phyloP scores from a whole-genome alignment of 2,329 filamentous ascomycete genomes.

The Pleurostoma richardsiae region DNA sequence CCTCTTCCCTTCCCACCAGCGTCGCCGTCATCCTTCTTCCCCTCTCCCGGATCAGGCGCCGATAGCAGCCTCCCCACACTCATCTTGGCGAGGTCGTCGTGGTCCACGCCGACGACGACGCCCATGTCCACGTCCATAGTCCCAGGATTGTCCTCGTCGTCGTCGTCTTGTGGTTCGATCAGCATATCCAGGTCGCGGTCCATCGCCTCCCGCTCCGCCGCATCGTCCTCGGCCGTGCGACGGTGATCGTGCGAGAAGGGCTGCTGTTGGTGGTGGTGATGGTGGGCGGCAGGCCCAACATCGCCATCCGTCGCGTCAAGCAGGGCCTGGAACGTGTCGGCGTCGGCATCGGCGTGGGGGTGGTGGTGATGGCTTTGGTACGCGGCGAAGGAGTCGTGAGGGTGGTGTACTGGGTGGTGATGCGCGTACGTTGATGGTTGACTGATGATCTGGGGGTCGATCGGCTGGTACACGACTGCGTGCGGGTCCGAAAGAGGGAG shows the following conservation, averaged over 20 bases:
- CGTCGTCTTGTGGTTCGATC: slow-evolving; percentile 40
- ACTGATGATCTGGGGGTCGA: slow-evolving; percentile 56
- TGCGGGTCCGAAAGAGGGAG: slow-evolving; percentile 14
- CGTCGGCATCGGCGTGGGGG: slow-evolving; percentile 26
- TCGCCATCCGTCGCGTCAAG: slow-evolving; percentile 40
- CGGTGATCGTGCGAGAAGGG: slow-evolving; percentile 4
- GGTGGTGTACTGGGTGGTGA: slow-evolving; percentile 15
- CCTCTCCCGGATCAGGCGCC: neutral
- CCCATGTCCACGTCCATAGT: slow-evolving; percentile 5
- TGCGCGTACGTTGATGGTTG: slow-evolving; percentile 25
- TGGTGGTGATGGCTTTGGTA: slow-evolving; percentile 24
- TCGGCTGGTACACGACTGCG: slow-evolving; percentile 41
- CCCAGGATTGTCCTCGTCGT: slow-evolving; percentile 22
- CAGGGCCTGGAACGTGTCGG: slow-evolving; percentile 47
- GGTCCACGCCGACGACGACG: slow-evolving; percentile 3
- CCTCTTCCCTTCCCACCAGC: too few species aligned
- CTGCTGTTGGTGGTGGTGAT: slow-evolving; percentile 1
- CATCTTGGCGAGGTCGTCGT: slow-evolving; percentile 12
- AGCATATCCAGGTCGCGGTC: slow-evolving; percentile 48
- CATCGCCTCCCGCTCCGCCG: slow-evolving; percentile 22
- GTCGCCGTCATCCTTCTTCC: too few species aligned
- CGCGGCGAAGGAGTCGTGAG: slow-evolving; percentile 20
- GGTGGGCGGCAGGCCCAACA: slow-evolving; percentile 13
- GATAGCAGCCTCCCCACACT: slow-evolving; percentile 14
- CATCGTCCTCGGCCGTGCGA: slow-evolving; percentile 8